These are phyloP conservation scores for Umbelopsis sp. DNA, from an alignment of 192 early-diverging fungal species.

Conservation along the genomic window DNA sequence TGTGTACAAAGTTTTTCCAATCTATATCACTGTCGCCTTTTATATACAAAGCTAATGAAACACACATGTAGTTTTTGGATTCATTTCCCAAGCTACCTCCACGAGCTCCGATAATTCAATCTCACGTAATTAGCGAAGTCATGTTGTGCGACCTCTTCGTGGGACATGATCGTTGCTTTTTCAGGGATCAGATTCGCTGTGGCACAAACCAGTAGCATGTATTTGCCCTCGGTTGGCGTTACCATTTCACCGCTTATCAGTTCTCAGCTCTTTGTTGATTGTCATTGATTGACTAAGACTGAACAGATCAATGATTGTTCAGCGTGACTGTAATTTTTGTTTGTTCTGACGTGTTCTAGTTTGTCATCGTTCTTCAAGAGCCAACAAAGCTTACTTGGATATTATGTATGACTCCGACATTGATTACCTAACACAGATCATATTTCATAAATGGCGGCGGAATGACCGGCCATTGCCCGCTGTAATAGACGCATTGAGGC, in stretches of 20 bases:
- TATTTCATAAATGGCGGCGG: not conserved
- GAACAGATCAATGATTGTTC: not conserved
- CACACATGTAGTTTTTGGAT: not conserved
- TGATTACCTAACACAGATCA: not conserved
- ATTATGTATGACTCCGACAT: not conserved
- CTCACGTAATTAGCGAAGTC: not conserved
- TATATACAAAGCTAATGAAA: not conserved
- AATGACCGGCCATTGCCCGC: not conserved
- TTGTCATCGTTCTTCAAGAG: not conserved
- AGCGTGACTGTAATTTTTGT: not conserved
- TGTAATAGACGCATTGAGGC: no score
- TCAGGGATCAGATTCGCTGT: constrained; percentile 5
- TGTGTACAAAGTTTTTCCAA: not conserved
- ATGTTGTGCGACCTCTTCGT: not conserved
- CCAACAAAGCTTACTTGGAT: no score
- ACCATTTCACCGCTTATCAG: not conserved
- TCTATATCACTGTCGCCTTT: not conserved
- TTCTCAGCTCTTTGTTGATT: not conserved
- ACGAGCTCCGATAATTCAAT: not conserved
- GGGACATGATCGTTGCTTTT: not conserved
- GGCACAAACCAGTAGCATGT: not conserved
- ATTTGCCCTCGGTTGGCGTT: not conserved
- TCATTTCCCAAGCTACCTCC: not conserved
- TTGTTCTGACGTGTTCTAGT: not conserved
- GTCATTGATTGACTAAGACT: not conserved